Evolutionary conservation across 1,139 yeast genomes (phyloP), one percentile per base, ranked within the genome.

Genomic region (Yamadazyma oceani): DNA sequence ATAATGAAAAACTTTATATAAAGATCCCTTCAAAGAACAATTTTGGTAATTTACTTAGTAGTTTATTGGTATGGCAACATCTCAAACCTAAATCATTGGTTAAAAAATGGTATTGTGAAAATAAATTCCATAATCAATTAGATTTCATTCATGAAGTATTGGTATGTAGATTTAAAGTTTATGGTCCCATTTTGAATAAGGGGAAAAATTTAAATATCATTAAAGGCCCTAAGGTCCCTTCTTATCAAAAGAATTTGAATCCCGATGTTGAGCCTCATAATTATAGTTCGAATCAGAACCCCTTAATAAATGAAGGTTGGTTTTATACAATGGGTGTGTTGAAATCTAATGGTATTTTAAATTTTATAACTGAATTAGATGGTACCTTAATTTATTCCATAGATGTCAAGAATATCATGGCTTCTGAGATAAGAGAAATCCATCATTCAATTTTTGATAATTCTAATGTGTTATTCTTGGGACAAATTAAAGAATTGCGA

Each of bases 291-390:
- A 22, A 34, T 14, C 19, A 26, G n/a, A 12, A 26, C 21, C 11
- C 40, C n/a, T 26, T 44, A 28, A 40, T 62, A 1, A 62, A 64
- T 17, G 84, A 80, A 47, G 80, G 80, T 2, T 87, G 96, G 96
- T 83, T 82, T 51, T 75, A 73, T 36, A 81, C 87, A 1, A 81
- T 82, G 77, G 95, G 92, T 1, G 82, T 81, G 9, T 58, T 87
- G 36, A 79, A 77, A 48, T 75, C 83, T 3, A 70, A 79, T 49
- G 96, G 96, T 5, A 54, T 68, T 7, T 65, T 88, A 39, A 80
- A 83, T 49, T 58, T 87, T 31, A 62, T 83, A 26, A 65, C 78
- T 27, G 89, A 83, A 51, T 66, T 73, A 36, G 89, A 85, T 56
- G 89, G 92, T 1, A 67, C 82, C 2, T 51, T 78, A n/a, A 59